A percentile compares a stretch with the other conserved stretches of the same genome.
These are phyloP conservation scores for Hygrophila difformis DNA, from an alignment of 257 asterid species.

Conservation along the genomic window DNA sequence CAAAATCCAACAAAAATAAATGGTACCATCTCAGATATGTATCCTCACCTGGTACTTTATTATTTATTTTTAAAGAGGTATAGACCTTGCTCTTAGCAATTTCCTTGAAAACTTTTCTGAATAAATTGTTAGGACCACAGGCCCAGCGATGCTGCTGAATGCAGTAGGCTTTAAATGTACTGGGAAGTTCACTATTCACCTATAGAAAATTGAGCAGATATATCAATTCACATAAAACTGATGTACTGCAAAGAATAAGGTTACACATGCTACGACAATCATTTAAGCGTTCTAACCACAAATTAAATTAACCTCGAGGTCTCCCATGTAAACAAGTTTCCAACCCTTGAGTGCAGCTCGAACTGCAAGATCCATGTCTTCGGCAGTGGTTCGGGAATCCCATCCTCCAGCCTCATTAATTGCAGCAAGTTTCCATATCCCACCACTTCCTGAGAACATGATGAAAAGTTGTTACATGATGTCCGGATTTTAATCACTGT, in stretches of 20 bases:
- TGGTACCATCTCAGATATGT: not conserved
- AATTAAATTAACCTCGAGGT: constrained; percentile 50
- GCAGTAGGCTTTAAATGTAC: constrained; percentile 90
- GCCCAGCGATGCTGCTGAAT: constrained; percentile 98
- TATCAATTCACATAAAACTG: not conserved
- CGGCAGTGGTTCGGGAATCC: constrained; percentile 94
- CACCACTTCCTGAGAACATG: constrained; percentile 89
- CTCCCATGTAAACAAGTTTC: constrained; percentile 85
- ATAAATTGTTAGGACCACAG: constrained; percentile 90
- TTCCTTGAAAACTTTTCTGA: constrained; percentile 85
- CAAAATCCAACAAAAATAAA: not conserved
- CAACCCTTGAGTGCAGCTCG: constrained; percentile 93
- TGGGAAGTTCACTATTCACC: constrained; percentile 93
- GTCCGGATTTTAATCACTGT: no score
- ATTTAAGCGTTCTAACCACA: not conserved
- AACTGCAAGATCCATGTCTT: constrained; percentile 97
- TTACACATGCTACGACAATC: no score
- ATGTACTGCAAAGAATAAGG: not conserved
- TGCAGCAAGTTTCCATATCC: constrained; percentile 90
- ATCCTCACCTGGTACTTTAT: no score
- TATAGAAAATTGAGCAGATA: not conserved
- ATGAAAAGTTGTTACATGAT: no score
- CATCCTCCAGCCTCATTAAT: constrained; percentile 96
- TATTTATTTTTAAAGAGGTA: not conserved
- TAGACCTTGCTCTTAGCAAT: constrained; percentile 71